Base-by-base conservation (phyloP, 495 filamentous ascomycete genomes). In the Rostrohypoxylon terebratum region DNA sequence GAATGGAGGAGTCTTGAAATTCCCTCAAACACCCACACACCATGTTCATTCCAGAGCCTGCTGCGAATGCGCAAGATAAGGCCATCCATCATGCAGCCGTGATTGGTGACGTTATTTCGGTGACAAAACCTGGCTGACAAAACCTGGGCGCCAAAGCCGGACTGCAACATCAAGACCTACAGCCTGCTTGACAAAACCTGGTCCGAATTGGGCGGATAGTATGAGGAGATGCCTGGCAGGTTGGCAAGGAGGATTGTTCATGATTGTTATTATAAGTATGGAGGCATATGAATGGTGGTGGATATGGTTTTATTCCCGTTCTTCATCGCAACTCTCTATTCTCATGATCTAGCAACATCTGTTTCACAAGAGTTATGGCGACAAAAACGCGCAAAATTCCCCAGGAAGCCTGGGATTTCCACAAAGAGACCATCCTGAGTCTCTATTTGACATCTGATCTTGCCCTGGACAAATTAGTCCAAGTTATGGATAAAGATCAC, bases 331-430 rank as follows among this genome's bases (percentile, higher is more conserved):
- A 6, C 9, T 47, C 11, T 20, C 25, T 55, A 0, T 4, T 8
- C 7, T 48, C 23, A 1, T 57, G 16, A 48, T 0, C n/a, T 48
- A 40, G 13, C 0, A 10, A 28, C 51, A 3, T 28, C 38, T 36
- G 10, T 53, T 9, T 14, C 14, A 20, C 1, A 25, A 2, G 16
- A 33, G 33, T 21, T 0, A 74, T 74, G 66, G 62, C 71, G 11
- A 63, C 42, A 14, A 69, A 63, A 28, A 28, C 57, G 14, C 48
- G 34, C 10, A 74, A 69, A 10, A 59, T 74, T 9, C 40, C 66
- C 44, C 47, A 62, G 23, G 50, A 3, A 14, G 38, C 0, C 16
- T 80, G 74, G 20, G 70, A 78, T 21, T 28, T 64, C 21, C 67
- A 76, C 14, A 73, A 63, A 16, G 59, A 63, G 2, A 59, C 21